phyloP scores from a whole-genome alignment of 768 basidiomycete genomes.

The Mycena alexandri region DNA sequence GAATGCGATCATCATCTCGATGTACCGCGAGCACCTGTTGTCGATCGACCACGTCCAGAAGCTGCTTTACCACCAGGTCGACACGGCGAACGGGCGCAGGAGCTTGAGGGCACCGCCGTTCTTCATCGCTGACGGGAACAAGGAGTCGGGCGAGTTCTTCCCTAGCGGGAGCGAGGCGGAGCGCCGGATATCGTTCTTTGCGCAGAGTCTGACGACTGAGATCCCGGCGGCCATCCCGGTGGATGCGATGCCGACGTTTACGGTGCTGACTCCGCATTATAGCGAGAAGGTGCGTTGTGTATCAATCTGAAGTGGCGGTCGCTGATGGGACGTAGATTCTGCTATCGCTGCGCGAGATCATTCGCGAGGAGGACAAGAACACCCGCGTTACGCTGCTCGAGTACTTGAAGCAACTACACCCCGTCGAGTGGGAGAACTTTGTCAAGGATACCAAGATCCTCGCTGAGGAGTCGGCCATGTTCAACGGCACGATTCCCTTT shows the following conservation, averaged over 20 bases:
- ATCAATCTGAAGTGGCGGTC: neutral
- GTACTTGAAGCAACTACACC: slow-evolving; percentile 98
- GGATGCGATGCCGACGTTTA: slow-evolving; percentile 99
- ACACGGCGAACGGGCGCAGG: slow-evolving; percentile 65
- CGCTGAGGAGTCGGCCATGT: slow-evolving; percentile 93
- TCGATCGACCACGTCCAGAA: slow-evolving; percentile 99
- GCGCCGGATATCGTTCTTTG: slow-evolving; percentile 98
- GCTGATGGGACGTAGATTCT: slow-evolving; percentile 71
- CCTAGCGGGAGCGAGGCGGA: slow-evolving; percentile 95
- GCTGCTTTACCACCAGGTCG: slow-evolving; percentile 96
- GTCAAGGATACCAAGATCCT: slow-evolving; percentile 99
- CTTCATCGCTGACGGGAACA: slow-evolving; percentile 96
- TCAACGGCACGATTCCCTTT: slow-evolving; percentile 79
- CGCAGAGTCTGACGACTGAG: slow-evolving; percentile 94
- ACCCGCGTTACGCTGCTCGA: slow-evolving; percentile 97
- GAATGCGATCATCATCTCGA: slow-evolving; percentile 99
- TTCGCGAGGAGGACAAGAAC: slow-evolving; percentile 97
- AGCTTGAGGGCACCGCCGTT: slow-evolving; percentile 96
- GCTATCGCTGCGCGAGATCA: slow-evolving; percentile 96
- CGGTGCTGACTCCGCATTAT: slow-evolving; percentile 97
- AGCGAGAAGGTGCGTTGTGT: slow-evolving; percentile 85
- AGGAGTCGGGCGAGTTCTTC: slow-evolving; percentile 91
- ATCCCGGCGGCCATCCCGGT: slow-evolving; percentile 95
- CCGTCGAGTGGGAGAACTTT: slow-evolving; percentile 99
- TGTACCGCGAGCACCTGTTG: slow-evolving; percentile 99